Evolutionary conservation across 2,329 filamentous ascomycete species (phyloP), one percentile per base, ranked within the genome.

Genomic region (Chalaropsis ovoidea): DNA sequence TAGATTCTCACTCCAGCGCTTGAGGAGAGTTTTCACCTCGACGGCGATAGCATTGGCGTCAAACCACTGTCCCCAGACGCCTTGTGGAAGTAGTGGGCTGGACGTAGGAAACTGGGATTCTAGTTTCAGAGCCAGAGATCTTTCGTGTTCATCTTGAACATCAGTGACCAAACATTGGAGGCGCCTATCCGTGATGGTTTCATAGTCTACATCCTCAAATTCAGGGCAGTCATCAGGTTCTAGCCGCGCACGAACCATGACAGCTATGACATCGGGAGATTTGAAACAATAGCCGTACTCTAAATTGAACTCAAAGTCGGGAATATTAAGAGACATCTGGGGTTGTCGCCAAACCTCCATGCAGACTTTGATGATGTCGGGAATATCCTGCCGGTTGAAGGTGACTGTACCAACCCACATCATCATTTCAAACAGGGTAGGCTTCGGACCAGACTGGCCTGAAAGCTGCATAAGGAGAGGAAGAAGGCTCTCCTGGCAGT

Each of bases 301-400:
- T 8, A 58, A 39, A 11, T 17, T 35, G 10, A 39, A 22, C 3
- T 19, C 1, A 2, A 10, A 17, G 17, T 17, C 3, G 1, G 54
- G 27, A n/a, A 58, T 8, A 10, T 1, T 1, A 2, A 39, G 27
- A 10, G 15, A 3, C 17, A 58, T n/a, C 27, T 19, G 27, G n/a
- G 54, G 54, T 17, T 58, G 54, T 39, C 54, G 54, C 54, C 54
- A 58, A 17, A 58, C 10, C 3, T 58, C 54, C n/a, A 58, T 58
- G 15, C 54, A 58, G 8, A 58, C 10, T 6, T 58, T 58, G 11
- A 39, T 35, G 17, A 58, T n/a, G 10, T n/a, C 17, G 3, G 54
- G 24, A 19, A 58, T n/a, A 7, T 10, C 6, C 3, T 0, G 1
- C 13, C 39, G 3, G 31, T 1, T 6, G 2, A 58, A 35, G 3